phyloP scores from a whole-genome alignment of 1,284 basidiomycete genomes.

The Flammula alnicola region DNA sequence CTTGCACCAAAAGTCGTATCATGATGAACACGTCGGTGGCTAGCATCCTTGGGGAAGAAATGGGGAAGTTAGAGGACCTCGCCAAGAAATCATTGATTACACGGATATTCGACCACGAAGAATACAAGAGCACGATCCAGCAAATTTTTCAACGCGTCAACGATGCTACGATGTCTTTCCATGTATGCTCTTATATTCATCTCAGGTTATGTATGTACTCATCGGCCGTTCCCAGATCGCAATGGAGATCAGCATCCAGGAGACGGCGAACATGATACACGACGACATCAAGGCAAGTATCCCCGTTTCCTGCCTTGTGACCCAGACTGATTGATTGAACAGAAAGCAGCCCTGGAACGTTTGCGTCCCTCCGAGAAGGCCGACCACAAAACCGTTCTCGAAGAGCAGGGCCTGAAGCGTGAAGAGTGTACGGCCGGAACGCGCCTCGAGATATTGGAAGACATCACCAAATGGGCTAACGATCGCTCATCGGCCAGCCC shows the following conservation, averaged over 20 bases:
- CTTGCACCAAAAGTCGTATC: not conserved
- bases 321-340: too few relatives aligned
- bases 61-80: not conserved
- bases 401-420: not conserved
- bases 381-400: conserved; percentile 8
- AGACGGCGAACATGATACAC: conserved; percentile 7
- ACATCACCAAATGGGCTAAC: conserved; percentile 12
- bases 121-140: not conserved
- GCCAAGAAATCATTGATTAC: not conserved
- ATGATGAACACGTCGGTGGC: not conserved
- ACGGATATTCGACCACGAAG: conserved; percentile 11
- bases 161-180: conserved; percentile 17
- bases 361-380: conserved; percentile 4
- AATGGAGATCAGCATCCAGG: conserved; percentile 10
- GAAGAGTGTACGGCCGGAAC: conserved; percentile 11
- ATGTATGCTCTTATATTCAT: conserved; percentile 6
- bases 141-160: conserved; percentile 12
- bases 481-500: conserved; percentile 10
- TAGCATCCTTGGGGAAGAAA: conserved; percentile 2
- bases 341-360: conserved; percentile 4
- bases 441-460: conserved; percentile 11
- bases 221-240: conserved; percentile 11
- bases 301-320: too few relatives aligned
- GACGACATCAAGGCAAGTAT: too few relatives aligned
- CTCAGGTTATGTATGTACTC: not conserved